These are phyloP conservation scores for Capsicum rhomboideum DNA, from an alignment of 257 asterid species.

Conservation along the genomic window DNA sequence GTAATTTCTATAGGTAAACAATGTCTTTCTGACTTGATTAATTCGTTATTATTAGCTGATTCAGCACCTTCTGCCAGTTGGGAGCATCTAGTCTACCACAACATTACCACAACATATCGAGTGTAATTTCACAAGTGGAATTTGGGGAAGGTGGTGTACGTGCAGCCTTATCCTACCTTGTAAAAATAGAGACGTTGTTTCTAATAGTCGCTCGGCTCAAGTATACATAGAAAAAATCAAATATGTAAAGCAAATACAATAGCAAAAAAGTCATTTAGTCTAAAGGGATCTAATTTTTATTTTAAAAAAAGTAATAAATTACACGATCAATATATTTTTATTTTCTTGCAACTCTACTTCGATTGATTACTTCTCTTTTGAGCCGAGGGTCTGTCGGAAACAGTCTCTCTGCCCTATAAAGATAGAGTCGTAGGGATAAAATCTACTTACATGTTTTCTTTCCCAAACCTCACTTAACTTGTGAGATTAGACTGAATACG, in stretches of 20 bases:
- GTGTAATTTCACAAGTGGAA: neutral
- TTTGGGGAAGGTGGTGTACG: neutral
- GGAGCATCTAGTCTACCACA: neutral
- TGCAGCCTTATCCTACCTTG: rapidly evolving
- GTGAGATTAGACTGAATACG: neutral
- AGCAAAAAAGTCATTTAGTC: neutral
- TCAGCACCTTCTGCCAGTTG: neutral
- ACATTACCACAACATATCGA: neutral
- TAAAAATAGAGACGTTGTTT: rapidly evolving
- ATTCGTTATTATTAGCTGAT: neutral
- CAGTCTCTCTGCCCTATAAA: neutral
- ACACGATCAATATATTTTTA: too few relatives aligned
- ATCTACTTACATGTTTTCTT: neutral
- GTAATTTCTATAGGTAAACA: neutral
- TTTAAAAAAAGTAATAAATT: too few relatives aligned
- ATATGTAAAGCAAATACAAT: neutral
- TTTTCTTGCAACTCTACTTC: neutral
- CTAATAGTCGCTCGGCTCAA: rapidly evolving
- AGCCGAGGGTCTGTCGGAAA: neutral
- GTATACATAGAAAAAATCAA: neutral
- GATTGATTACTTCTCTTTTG: neutral
- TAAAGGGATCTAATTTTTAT: neutral
- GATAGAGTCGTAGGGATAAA: neutral
- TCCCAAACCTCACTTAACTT: neutral
- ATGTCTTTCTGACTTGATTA: neutral